Conservation (phyloP, 768 basidiomycete genomes). For the Mycena capillaripes region DNA sequence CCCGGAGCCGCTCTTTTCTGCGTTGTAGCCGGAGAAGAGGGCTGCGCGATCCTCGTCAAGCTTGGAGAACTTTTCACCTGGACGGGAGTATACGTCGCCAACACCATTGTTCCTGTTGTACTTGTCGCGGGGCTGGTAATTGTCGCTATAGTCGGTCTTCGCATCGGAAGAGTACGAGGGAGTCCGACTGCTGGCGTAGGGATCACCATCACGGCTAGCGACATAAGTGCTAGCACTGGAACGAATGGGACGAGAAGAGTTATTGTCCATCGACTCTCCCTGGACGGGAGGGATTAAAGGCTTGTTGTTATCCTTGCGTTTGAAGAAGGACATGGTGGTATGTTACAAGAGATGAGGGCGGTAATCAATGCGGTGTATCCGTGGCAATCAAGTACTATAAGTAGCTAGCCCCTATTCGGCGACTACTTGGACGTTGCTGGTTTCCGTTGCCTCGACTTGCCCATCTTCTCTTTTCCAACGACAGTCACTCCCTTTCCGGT, state of each 20-base stretch:
- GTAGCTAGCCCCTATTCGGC: slow-evolving; percentile 12
- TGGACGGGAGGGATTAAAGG: slow-evolving; percentile 77
- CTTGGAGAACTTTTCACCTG: slow-evolving; percentile 58
- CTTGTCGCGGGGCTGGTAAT: slow-evolving; percentile 50
- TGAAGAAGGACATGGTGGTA: slow-evolving; percentile 74
- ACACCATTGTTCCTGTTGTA: slow-evolving; percentile 67
- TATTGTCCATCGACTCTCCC: slow-evolving; percentile 44
- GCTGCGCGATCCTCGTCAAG: slow-evolving; percentile 78
- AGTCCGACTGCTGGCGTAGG: slow-evolving; percentile 54
- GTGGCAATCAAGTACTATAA: slow-evolving; percentile 18
- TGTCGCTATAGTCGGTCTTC: slow-evolving; percentile 29
- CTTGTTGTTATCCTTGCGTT: slow-evolving; percentile 78
- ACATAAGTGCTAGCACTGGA: slow-evolving; percentile 73
- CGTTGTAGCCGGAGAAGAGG: slow-evolving; percentile 82
- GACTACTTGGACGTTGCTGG: background rate
- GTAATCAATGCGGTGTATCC: slow-evolving; percentile 11
- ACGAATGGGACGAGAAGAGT: slow-evolving; percentile 59
- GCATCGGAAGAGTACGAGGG: slow-evolving; percentile 33
- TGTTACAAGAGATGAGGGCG: slow-evolving; percentile 26
- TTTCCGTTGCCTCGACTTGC: slow-evolving; percentile 44
- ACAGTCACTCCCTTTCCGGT: slow-evolving; percentile 90
- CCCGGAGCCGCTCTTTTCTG: slow-evolving; percentile 69
- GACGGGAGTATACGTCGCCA: slow-evolving; percentile 74
- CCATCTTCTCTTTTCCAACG: slow-evolving; percentile 76
- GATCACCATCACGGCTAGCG: slow-evolving; percentile 78